Conservation (phyloP, 2,329 filamentous ascomycete species). For the Raffaelea albimanens region DNA sequence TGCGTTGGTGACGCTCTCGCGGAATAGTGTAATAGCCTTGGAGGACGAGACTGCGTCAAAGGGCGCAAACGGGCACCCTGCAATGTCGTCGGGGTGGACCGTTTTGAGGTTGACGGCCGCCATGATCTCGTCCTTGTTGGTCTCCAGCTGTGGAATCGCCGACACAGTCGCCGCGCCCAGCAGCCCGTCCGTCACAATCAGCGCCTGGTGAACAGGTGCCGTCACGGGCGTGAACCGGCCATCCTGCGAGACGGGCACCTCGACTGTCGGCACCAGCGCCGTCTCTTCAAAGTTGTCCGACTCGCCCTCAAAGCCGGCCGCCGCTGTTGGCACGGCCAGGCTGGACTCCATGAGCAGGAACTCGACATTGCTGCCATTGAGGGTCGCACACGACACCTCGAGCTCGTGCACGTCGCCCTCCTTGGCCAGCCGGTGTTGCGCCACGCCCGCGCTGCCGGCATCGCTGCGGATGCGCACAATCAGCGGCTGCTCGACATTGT, state of each 20-base stretch:
- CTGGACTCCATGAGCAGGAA: constrained; percentile 42
- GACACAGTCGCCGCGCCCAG: constrained; percentile 51
- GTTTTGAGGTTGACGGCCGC: constrained; percentile 44
- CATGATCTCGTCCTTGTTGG: constrained; percentile 32
- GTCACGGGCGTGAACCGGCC: constrained; percentile 58
- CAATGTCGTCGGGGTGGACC: constrained; percentile 23
- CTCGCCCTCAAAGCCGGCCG: constrained; percentile 26
- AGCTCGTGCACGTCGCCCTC: constrained; percentile 46
- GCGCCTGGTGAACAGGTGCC: constrained; percentile 74
- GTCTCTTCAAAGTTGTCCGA: constrained; percentile 46
- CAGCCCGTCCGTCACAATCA: constrained; percentile 67
- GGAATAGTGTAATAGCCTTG: constrained; percentile 56
- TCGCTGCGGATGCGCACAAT: constrained; percentile 46
- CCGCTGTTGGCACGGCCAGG: constrained; percentile 34
- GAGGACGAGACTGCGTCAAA: constrained; percentile 57
- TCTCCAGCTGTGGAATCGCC: constrained; percentile 26
- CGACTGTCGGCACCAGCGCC: constrained; percentile 66
- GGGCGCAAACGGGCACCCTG: constrained; percentile 38
- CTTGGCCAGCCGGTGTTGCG: constrained; percentile 9
- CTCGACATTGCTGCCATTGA: constrained; percentile 56
- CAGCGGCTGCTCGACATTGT: constrained; percentile 45
- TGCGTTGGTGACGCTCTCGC: constrained; percentile 60
- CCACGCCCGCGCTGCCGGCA: constrained; percentile 19
- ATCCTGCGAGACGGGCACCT: constrained; percentile 55
- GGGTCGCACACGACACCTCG: constrained; percentile 49